A percentile compares a stretch with the other conserved stretches of the same genome.
phyloP scores from a whole-genome alignment of 1,284 basidiomycete species.

The Leccinum pallidistipes region DNA sequence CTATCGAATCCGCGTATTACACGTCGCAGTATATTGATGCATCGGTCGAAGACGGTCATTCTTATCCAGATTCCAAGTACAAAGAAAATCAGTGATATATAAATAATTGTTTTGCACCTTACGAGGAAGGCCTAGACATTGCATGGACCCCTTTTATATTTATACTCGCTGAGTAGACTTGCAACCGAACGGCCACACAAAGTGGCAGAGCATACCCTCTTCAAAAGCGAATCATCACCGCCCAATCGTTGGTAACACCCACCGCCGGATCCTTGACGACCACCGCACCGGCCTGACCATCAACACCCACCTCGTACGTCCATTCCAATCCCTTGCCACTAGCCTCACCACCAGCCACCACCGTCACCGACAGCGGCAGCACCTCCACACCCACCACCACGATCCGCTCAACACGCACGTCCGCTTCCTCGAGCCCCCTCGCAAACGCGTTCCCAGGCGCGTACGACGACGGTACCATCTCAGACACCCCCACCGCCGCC shows the following conservation, averaged over 20 bases:
- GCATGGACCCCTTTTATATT: background rate
- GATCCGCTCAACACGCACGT: constrained; percentile 80
- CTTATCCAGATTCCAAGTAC: background rate
- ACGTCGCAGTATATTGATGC: too few species aligned
- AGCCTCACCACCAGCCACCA: constrained; percentile 55
- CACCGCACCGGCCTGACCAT: constrained; percentile 64
- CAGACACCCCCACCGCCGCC: constrained; percentile 33
- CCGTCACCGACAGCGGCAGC: constrained; percentile 57
- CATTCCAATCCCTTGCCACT: constrained; percentile 44
- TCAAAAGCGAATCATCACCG: constrained; percentile 45
- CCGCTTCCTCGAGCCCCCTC: constrained; percentile 47
- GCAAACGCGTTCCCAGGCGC: constrained; percentile 67
- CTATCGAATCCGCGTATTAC: too few species aligned
- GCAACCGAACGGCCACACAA: background rate
- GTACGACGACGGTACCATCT: constrained; percentile 55
- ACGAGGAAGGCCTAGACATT: background rate
- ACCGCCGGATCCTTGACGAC: constrained; percentile 79
- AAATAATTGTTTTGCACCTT: background rate
- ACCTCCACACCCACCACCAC: constrained; percentile 70
- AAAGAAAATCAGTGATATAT: background rate
- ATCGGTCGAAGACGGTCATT: background rate
- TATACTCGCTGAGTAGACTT: background rate
- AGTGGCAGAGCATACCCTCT: background rate
- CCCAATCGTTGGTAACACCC: constrained; percentile 70
- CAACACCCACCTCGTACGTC: constrained; percentile 34